These are phyloP conservation scores for Trichothecium roseum DNA, from an alignment of 2,329 filamentous ascomycete genomes.

Conservation along the genomic window DNA sequence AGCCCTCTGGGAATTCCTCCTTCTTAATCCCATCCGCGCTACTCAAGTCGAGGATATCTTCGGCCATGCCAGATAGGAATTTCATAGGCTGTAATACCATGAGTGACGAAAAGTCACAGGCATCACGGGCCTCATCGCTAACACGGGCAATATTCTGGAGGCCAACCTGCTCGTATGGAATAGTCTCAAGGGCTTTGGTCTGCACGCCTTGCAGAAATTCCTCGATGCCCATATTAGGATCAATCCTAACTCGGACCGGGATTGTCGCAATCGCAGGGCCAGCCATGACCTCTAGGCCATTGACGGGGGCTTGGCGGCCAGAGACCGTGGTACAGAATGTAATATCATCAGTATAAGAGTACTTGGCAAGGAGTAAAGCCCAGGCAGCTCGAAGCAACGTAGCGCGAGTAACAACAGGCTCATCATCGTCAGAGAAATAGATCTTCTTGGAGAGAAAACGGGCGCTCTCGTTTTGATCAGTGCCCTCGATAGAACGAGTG, in stretches of 20 bases:
- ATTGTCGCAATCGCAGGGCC: conserved; percentile 5
- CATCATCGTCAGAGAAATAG: not conserved
- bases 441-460: no score
- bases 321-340: conserved; percentile 19
- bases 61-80: not conserved
- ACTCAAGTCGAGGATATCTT: no score
- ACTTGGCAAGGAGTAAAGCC: conserved; percentile 15
- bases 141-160: conserved; percentile 10
- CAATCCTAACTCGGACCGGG: not conserved
- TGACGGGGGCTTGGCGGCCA: conserved; percentile 3
- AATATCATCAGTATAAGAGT: conserved; percentile 23
- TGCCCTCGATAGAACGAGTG: no score
- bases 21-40: not conserved
- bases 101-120: conserved; percentile 8
- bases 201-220: conserved; percentile 4
- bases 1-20: not conserved
- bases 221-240: not conserved
- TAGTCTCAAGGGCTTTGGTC: conserved; percentile 4
- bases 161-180: conserved; percentile 9
- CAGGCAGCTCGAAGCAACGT: conserved; percentile 15
- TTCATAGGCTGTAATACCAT: conserved; percentile 6
- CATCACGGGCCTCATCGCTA: conserved; percentile 4
- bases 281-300: conserved; percentile 6
- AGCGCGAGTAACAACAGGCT: conserved; percentile 6
- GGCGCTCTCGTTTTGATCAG: not conserved